A percentile compares a stretch with the other conserved stretches of the same genome.
phyloP scores from a whole-genome alignment of 1,284 basidiomycete species.

The Sporisorium graminicola region DNA sequence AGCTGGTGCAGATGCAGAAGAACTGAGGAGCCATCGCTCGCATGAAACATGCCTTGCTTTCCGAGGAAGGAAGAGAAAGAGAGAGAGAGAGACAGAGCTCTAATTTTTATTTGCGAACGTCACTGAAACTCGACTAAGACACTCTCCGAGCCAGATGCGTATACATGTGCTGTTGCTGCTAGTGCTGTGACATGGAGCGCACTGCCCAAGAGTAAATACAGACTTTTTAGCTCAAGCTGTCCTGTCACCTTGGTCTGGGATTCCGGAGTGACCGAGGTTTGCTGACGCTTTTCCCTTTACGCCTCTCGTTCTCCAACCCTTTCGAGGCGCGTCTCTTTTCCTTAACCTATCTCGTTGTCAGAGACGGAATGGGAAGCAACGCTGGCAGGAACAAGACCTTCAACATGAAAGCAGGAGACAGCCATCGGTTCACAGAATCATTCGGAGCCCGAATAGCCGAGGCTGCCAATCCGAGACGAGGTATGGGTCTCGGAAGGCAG shows the following conservation, averaged over 20 bases:
- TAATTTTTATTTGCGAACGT: not conserved
- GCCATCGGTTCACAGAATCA: not conserved
- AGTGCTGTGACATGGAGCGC: not conserved
- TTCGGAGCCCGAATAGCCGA: not conserved
- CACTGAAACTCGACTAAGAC: not conserved
- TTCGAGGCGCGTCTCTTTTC: too few species aligned
- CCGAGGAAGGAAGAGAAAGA: not conserved
- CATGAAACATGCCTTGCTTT: constrained; percentile 5
- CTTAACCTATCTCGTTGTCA: too few species aligned
- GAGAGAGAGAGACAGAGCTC: not conserved
- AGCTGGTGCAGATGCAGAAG: not conserved
- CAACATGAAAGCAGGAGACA: too few species aligned
- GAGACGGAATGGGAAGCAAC: too few species aligned
- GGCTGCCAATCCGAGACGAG: not conserved
- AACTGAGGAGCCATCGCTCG: not conserved
- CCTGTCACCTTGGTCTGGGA: not conserved
- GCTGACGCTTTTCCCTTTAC: not conserved
- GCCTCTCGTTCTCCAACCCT: too few species aligned
- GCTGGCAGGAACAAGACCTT: not conserved
- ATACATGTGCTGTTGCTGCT: too few species aligned
- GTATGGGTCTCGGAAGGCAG: constrained; percentile 2
- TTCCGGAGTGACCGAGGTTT: not conserved
- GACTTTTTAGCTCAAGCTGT: too few species aligned
- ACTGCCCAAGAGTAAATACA: too few species aligned
- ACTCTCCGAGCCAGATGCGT: not conserved